Evolutionary conservation across 2,329 filamentous ascomycete genomes (phyloP), one percentile per base, ranked within the genome.

Genomic region (Talaromyces sp.): DNA sequence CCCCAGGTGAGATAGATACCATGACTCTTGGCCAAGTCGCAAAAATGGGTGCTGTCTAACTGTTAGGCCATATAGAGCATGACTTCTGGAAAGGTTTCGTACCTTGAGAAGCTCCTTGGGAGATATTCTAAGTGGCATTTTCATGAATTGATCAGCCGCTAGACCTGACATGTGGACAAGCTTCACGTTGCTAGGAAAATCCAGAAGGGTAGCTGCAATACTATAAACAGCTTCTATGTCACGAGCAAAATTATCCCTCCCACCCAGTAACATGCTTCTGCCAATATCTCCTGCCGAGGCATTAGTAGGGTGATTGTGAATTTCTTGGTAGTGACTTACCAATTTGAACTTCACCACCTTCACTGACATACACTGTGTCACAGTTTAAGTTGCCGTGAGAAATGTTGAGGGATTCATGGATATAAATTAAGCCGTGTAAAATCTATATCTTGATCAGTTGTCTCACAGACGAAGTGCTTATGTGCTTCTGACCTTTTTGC

Each of bases 141-240:
- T 27, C 47, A 9, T 43, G 39, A 43, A 43, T 43, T 43, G 39
- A 43, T 19, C 39, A 8, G 39, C 39, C 39, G 39, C 16, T 43
- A 43, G 39, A 19, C 39, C 39, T 8, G 16, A n/a, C 39, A 43
- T 19, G 39, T 9, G 3, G 39, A 52, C 24, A 16, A 52, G 16
- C 48, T 52, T 52, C 13, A 52, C 11, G 24, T 11, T 33, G 4
- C 48, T 33, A 52, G 13, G 24, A 13, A 52, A 52, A 52, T 33
- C 24, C 16, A 52, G 48, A 52, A 52, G 24, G 24, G 48, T 52
- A 52, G 48, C 8, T 19, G 24, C 24, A 33, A 52, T 52, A 16
- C 24, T 27, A 27, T 41, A 62, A 27, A 54, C 31, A 47, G 60
- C 47, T 43, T 62, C 43, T 6, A 62, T 13, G 35, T 62, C 47